These are phyloP conservation scores for Scheffersomyces illinoinensis DNA, from an alignment of 1,139 yeast genomes.

Conservation along the genomic window DNA sequence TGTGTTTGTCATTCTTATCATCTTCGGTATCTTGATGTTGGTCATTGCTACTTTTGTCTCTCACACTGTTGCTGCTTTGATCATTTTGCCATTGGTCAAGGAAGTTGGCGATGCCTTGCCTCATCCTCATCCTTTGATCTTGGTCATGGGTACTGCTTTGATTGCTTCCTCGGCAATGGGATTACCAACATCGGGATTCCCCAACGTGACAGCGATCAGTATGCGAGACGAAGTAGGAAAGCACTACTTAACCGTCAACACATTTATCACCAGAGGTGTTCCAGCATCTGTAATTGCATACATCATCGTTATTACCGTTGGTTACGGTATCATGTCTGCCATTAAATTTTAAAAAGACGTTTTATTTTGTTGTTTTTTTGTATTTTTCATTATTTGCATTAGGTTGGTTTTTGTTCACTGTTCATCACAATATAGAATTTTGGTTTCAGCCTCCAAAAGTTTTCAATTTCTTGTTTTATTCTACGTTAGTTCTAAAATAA, in stretches of 20 bases:
- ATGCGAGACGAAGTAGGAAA: slow-evolving; percentile 88
- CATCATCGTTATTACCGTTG: slow-evolving; percentile 69
- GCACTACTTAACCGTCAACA: slow-evolving; percentile 78
- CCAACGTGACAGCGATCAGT: slow-evolving; percentile 93
- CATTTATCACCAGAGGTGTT: slow-evolving; percentile 84
- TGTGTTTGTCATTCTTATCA: slow-evolving; percentile 65
- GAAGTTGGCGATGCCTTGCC: slow-evolving; percentile 80
- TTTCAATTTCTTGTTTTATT: neutral
- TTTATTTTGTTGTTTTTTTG: neutral
- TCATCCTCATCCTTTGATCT: slow-evolving; percentile 66
- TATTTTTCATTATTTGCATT: neutral
- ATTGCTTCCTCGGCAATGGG: slow-evolving; percentile 95
- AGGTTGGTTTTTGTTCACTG: neutral
- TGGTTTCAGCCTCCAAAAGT: neutral
- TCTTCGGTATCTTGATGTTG: slow-evolving; percentile 77
- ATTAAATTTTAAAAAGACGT: slow-evolving; percentile 43
- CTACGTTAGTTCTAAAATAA: neutral
- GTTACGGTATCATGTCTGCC: slow-evolving; percentile 69
- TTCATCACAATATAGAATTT: neutral
- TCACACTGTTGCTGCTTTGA: slow-evolving; percentile 94
- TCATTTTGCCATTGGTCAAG: slow-evolving; percentile 82
- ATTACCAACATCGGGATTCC: slow-evolving; percentile 94
- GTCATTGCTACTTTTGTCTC: slow-evolving; percentile 92
- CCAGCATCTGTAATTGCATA: slow-evolving; percentile 80
- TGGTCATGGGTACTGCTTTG: slow-evolving; percentile 83